Base-by-base conservation (phyloP, 768 basidiomycete genomes). In the Fistulinella prunicolor region DNA sequence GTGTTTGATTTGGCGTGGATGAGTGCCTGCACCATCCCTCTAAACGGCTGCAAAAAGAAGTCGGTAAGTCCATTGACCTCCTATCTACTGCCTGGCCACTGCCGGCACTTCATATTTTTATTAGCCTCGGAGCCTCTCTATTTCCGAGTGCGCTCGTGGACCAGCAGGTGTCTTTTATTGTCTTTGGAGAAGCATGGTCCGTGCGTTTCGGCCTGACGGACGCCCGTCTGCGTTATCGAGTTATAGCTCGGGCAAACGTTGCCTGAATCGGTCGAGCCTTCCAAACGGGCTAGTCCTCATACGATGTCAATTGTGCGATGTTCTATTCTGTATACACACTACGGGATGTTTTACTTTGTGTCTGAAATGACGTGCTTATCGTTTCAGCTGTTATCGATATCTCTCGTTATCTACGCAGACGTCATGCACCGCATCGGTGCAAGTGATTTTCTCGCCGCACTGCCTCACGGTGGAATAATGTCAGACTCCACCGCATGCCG, bases 81-180 rank as follows among this genome's bases (percentile, higher is more conserved):
- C 54, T 55, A 55, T 54, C 41, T 44, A 30, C 22, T 38, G 32
- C 46, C 12, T 43, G 22, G 17, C 13, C 10, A 17, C 29, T 58
- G 46, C 44, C 50, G 47, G 49, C 50, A 59, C 49, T 50, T 45
- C 53, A 47, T 46, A 38, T 52, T 41, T 37, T 28, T 21, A 9
- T 28, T 29, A 38, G 20, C 54, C 58, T 60, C 57, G 57, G 57
- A 58, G 57, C 32, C 57, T 35, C 23, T 9, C 58, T 60, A 59
- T 50, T 36, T 60, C 57, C 58, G 58, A 40, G 7, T 16, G 35
- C 16, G 26, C 36, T 37, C 30, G 50, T 41, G 47, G 24, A 56
- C 35, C 21, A 22, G 20, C 37, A 35, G 21, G 23, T 32, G 37
- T 20, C 16, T 35, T 51, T 44, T 48, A 21, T 43, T 49, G 30